Evolutionary conservation across 139 green algal genomes (phyloP), one percentile per base, ranked within the genome.

Genomic region (Closterium sp.): DNA sequence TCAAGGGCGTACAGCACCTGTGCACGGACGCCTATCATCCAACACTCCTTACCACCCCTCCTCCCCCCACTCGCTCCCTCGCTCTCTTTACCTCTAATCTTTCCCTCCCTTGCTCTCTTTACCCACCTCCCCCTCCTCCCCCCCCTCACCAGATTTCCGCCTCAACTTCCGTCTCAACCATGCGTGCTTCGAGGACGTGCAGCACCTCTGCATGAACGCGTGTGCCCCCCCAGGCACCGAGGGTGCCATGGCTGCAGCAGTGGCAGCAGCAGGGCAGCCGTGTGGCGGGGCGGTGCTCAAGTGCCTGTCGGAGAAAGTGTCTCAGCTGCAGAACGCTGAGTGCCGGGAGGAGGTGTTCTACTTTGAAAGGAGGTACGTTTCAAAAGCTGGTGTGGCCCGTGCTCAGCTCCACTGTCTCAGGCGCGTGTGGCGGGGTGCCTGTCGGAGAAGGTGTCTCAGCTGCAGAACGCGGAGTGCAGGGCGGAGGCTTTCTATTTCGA

Each of bases 331-430:
- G 30, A 93, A 21, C 32, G 94, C 96, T 33, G 94, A 92, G 3
- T 98, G 97, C 95, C 93, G 94, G 32, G 94, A 97, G 87, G 96
- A 98, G 95, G 95, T 98, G 12, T 95, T 97, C 84, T 97, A 97
- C 91, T 97, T 97, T 84, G 93, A 97, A 91, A 97, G 97, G 94
- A 97, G 96, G 95, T 95, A 98, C 96, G 96, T 96, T 95, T 91
- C 94, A n/a, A n/a, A n/a, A n/a, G n/a, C n/a, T n/a, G n/a, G n/a
- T n/a, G n/a, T n/a, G n/a, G n/a, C n/a, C n/a, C n/a, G n/a, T n/a
- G n/a, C n/a, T n/a, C n/a, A n/a, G n/a, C n/a, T n/a, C n/a, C n/a
- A n/a, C n/a, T n/a, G n/a, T n/a, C n/a, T n/a, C n/a, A n/a, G n/a
- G n/a, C n/a, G n/a, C n/a, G n/a, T n/a, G n/a, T n/a, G n/a, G n/a